phyloP scores from a whole-genome alignment of 768 basidiomycete genomes.

The Cantharellus anzutake region DNA sequence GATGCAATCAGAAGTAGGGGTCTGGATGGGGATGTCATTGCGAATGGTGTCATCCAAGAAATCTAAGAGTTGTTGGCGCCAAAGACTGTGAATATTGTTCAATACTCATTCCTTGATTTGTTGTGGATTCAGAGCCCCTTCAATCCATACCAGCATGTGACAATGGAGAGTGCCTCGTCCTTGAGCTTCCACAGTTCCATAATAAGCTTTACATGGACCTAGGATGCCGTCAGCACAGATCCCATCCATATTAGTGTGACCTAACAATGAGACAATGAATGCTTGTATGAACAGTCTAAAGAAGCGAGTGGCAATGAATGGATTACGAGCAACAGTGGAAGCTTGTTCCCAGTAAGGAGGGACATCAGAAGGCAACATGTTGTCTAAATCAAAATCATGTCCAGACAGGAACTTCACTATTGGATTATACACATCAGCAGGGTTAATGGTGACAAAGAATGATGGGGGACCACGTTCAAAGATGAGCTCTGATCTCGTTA shows the following conservation, averaged over 20 bases:
- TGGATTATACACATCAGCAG: slow-evolving; percentile 9
- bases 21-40: not conserved
- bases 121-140: slow-evolving; percentile 9
- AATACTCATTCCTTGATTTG: slow-evolving; percentile 4
- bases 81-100: not conserved
- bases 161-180: slow-evolving; percentile 11
- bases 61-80: not conserved
- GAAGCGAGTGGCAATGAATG: slow-evolving; percentile 22
- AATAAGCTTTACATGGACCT: slow-evolving; percentile 7
- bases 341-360: not conserved
- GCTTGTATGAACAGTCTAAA: slow-evolving; percentile 24
- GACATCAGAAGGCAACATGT: not conserved
- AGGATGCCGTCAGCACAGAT: slow-evolving; percentile 3
- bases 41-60: not conserved
- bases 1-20: not conserved
- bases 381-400: slow-evolving; percentile 6
- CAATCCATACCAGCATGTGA: slow-evolving; percentile 11
- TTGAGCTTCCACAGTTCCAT: slow-evolving; percentile 11
- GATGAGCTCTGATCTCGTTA: slow-evolving; percentile 10
- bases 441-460: slow-evolving; percentile 12
- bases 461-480: slow-evolving; percentile 5
- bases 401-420: slow-evolving; percentile 9
- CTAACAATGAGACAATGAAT: slow-evolving; percentile 14
- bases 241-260: not conserved
- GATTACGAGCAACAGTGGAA: slow-evolving; percentile 16